Base-by-base conservation (phyloP, 73 alveolate species). In the Symbiodinium natans region DNA sequence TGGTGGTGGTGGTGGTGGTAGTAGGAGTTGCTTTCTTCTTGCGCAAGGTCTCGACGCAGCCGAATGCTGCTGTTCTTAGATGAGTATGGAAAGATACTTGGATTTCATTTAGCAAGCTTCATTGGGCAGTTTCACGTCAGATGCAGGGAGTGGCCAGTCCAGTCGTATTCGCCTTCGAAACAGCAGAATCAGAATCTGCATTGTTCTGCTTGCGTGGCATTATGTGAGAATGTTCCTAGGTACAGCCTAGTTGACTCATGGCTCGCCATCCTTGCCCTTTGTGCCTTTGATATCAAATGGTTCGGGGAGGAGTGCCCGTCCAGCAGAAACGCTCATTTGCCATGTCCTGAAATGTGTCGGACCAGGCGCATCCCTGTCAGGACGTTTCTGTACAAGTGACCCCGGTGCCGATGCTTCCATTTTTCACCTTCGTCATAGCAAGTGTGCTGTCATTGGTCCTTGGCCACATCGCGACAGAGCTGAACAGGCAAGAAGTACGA, bases 391-490 rank as follows among this genome's bases (percentile, higher is more conserved):
- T 86, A 48, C 74, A 63, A 29, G 95, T 88, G 73, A 68, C 86
- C 31, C 95, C 95, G 6, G 95, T 71, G 77, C 96, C 96, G n/a
- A 90, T 71, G 96, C 88, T 90, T 2, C 96, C 96, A 0, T 90
- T 90, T n/a, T 90, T 90, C 96, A 90, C 96, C 96, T 90, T 90
- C 52, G 96, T 90, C 21, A 41, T 90, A 2, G 96, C 96, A 71
- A 90, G 88, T 15, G 96, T 90, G 34, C 38, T 90, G 48, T 90
- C 96, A n/a, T 34, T 90, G 88, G 52, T 90, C 54, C 39, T 90
- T 68, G 96, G 96, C 39, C 96, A 90, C 77, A 21, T 90, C n/a
- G 96, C 88, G 11, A 90, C 96, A n/a, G 96, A 56, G 52, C 71
- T n/a, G 41, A 82, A 90, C 96, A 82, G 96, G 54, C 86, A 83